A percentile compares a stretch with the other conserved stretches of the same genome.
Evolutionary conservation across 331 rosid genomes (phyloP).

Genomic region (Saraca asoca): DNA sequence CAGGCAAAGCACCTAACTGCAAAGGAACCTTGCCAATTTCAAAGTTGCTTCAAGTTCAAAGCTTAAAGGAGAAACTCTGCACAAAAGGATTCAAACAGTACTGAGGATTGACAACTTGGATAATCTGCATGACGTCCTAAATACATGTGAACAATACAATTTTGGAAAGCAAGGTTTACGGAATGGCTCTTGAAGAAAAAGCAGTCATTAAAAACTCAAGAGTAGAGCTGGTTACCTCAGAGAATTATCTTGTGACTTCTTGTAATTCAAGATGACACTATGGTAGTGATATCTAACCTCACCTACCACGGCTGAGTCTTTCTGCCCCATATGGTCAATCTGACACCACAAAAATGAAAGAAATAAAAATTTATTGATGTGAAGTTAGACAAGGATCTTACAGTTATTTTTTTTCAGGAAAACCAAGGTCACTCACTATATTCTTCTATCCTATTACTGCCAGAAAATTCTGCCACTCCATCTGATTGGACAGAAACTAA

Average conservation of each 20-base stretch:
- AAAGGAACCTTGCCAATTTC: constrained; percentile 92
- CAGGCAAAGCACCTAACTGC: constrained; percentile 62
- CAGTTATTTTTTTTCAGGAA: constrained; percentile 19
- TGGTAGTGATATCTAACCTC: constrained; percentile 81
- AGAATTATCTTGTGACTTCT: constrained; percentile 90
- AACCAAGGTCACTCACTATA: constrained; percentile 24
- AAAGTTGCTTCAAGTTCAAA: constrained; percentile 98
- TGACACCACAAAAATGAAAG: constrained; percentile 24
- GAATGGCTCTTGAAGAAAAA: constrained; percentile 11
- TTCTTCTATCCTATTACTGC: constrained; percentile 19
- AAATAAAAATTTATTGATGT: constrained; percentile 28
- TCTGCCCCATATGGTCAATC: constrained; percentile 85
- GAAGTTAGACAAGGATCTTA: constrained; percentile 23
- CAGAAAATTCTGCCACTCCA: neutral
- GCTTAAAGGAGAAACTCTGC: constrained; percentile 96
- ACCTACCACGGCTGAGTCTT: constrained; percentile 69
- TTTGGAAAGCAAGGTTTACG: constrained; percentile 1
- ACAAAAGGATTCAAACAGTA: constrained; percentile 34
- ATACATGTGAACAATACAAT: constrained; percentile 17
- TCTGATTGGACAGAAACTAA: no score
- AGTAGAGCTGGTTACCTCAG: constrained; percentile 61
- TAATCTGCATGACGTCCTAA: constrained; percentile 23
- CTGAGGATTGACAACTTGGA: constrained; percentile 21
- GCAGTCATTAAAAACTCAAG: constrained; percentile 15
- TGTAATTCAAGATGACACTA: constrained; percentile 76